Conservation (phyloP, 164 flowering plant genomes). For the Cinnamomum micranthum region DNA sequence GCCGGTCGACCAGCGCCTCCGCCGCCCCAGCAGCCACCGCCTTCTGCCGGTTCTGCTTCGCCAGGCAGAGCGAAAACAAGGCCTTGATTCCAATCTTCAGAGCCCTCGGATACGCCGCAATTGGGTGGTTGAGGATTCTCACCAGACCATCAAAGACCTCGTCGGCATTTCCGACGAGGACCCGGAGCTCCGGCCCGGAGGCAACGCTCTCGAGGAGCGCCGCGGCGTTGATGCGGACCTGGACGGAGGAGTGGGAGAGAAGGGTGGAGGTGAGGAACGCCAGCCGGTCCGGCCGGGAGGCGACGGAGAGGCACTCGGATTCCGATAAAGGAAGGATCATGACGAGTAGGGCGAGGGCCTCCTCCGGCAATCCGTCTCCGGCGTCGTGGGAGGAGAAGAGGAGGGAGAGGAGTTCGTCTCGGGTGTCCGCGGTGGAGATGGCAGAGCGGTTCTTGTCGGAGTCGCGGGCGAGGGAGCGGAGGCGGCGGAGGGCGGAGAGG, state of each 20-base stretch:
- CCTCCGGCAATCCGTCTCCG: conserved; percentile 32
- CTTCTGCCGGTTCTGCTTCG: conserved; percentile 56
- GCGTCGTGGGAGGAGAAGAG: conserved; percentile 25
- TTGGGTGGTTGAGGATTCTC: conserved; percentile 37
- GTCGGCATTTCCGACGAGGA: conserved; percentile 38
- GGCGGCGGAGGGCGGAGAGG: conserved; percentile 53
- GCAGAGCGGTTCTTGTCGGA: conserved; percentile 72
- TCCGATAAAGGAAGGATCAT: conserved; percentile 51
- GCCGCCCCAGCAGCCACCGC: conserved; percentile 79
- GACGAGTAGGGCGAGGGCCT: conserved; percentile 57
- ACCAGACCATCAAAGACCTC: conserved; percentile 61
- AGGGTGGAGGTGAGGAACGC: conserved; percentile 30
- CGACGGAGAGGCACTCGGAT: conserved; percentile 43
- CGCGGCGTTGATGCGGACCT: conserved; percentile 70
- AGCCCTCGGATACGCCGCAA: conserved; percentile 46
- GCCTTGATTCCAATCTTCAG: conserved; percentile 64
- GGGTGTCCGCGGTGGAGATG: conserved; percentile 44
- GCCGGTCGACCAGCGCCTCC: conserved; percentile 46
- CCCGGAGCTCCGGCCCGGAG: conserved; percentile 60
- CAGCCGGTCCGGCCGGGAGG: conserved; percentile 46
- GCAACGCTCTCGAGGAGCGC: conserved; percentile 59
- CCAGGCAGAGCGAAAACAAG: conserved; percentile 70
- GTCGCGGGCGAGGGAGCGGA: conserved; percentile 65
- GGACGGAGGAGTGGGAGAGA: conserved; percentile 52
- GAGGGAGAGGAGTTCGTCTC: conserved; percentile 28